Conservation (phyloP, 164 flowering plant genomes). For the Dillenia turbinata region DNA sequence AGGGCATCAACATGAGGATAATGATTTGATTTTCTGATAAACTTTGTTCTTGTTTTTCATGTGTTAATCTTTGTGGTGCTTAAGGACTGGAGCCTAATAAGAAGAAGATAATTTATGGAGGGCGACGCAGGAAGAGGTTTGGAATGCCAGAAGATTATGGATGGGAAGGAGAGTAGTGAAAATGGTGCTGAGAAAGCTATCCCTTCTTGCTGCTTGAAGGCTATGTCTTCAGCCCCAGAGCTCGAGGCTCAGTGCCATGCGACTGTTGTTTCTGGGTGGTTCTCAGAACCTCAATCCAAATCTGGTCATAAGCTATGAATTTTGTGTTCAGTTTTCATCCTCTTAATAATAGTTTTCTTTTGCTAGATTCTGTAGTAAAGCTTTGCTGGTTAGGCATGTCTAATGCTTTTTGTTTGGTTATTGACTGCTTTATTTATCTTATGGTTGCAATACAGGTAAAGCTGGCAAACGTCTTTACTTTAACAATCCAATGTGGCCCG, state of each 20-base stretch:
- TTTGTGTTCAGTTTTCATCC: neutral
- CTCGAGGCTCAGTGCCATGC: conserved; percentile 75
- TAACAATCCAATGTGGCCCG: conserved; percentile 99
- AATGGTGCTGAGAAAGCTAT: conserved; percentile 34
- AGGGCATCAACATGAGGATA: too few relatives aligned
- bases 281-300: conserved; percentile 53
- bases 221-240: conserved; percentile 67
- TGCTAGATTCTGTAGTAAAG: neutral
- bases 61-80: conserved; percentile 2
- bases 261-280: conserved; percentile 99
- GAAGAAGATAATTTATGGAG: conserved; percentile 67
- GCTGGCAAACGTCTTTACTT: conserved; percentile 40
- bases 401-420: neutral
- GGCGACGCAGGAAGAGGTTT: conserved; percentile 71
- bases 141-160: conserved; percentile 78
- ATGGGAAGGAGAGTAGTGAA: conserved; percentile 65
- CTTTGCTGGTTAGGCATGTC: neutral
- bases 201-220: conserved; percentile 89
- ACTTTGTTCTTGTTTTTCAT: too few relatives aligned
- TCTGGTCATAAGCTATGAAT: conserved; percentile 39
- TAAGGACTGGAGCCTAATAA: conserved; percentile 80
- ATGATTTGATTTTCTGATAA: too few relatives aligned
- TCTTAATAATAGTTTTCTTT: neutral
- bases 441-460: conserved; percentile 28
- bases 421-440: neutral